phyloP scores from a whole-genome alignment of 441 rosid genomes.

The Syzygium syzygioides region DNA sequence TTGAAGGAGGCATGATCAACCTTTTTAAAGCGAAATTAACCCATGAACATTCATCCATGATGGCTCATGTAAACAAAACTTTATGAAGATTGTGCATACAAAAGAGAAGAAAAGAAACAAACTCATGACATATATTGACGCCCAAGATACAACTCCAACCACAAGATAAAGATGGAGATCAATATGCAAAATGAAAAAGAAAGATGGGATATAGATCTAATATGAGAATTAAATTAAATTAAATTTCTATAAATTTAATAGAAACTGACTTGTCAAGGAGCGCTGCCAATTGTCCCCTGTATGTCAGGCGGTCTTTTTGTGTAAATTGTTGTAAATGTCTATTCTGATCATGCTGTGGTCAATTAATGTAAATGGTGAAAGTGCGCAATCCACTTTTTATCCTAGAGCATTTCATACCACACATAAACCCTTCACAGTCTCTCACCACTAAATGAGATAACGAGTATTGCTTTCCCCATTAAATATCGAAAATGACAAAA shows the following conservation, averaged over 20 bases:
- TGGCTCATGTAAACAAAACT: background rate
- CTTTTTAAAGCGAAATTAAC: background rate
- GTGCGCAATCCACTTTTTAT: background rate
- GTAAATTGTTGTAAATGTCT: background rate
- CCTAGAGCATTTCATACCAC: background rate
- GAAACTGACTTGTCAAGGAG: background rate
- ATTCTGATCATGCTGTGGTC: background rate
- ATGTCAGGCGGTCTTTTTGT: no score
- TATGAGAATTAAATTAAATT: background rate
- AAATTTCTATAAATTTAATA: background rate
- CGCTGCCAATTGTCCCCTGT: background rate
- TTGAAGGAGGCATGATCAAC: background rate
- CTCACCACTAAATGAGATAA: background rate
- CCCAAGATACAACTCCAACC: background rate
- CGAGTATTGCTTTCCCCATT: background rate
- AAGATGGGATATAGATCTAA: background rate
- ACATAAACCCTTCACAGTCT: background rate
- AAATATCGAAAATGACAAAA: background rate
- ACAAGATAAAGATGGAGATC: background rate
- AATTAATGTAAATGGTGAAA: background rate
- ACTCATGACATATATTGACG: background rate
- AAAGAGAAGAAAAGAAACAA: background rate
- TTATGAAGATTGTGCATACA: background rate
- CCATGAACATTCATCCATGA: background rate
- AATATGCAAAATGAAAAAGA: background rate